Percentiles rank a stretch among this genome's conserved stretches.
These are phyloP conservation scores for Actinomortierella wolfii DNA, from an alignment of 371 early-diverging fungal genomes.

Conservation along the genomic window DNA sequence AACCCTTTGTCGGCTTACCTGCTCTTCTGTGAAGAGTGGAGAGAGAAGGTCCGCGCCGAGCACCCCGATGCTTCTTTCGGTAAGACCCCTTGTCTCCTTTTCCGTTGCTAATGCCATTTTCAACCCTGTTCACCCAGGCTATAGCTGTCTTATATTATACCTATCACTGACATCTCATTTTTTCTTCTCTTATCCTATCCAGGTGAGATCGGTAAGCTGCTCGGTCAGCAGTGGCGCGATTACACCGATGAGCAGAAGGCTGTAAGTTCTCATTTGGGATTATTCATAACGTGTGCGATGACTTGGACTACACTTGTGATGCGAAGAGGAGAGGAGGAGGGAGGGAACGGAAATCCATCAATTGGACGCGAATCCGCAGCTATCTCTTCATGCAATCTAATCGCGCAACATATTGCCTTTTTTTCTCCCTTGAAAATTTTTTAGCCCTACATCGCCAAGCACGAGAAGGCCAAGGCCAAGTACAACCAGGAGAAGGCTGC, in stretches of 20 bases:
- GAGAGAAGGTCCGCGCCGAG: slow-evolving; percentile 69
- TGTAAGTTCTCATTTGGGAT: slow-evolving; percentile 52
- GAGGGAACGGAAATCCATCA: no score
- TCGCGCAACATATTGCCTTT: background rate
- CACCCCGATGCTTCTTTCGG: slow-evolving; percentile 84
- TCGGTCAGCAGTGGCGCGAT: slow-evolving; percentile 82
- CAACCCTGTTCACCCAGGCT: background rate
- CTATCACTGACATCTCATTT: background rate
- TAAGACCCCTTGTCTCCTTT: slow-evolving; percentile 29
- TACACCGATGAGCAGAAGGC: slow-evolving; percentile 67
- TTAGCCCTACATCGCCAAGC: slow-evolving; percentile 44
- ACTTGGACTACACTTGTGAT: no score
- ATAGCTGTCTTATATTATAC: slow-evolving; percentile 1
- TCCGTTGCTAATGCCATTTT: background rate
- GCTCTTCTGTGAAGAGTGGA: slow-evolving; percentile 78
- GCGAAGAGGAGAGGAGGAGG: no score
- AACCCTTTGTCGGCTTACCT: slow-evolving; percentile 82
- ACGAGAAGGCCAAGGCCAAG: slow-evolving; percentile 44
- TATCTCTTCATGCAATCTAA: no score
- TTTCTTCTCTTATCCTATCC: slow-evolving; percentile 15
- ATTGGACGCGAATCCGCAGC: no score
- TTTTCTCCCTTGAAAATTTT: background rate
- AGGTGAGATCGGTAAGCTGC: slow-evolving; percentile 76
- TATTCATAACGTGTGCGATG: no score
- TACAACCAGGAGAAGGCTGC: slow-evolving; percentile 35